Evolutionary conservation across 225 moss, liverwort and hornwort species (phyloP), one percentile per base, ranked within the genome.

Genomic region (Ulota crispa): DNA sequence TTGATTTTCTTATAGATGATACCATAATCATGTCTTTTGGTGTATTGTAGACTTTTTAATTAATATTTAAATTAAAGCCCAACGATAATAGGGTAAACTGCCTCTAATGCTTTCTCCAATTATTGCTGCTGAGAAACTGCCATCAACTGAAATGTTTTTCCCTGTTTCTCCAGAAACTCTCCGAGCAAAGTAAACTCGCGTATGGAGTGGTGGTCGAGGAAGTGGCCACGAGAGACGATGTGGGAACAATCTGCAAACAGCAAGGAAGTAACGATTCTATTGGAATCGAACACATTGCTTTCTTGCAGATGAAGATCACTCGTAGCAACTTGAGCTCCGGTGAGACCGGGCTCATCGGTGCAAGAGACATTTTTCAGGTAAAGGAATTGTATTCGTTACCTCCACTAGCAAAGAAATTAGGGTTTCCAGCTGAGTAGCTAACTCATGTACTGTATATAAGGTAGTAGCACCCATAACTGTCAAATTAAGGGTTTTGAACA

Each of bases 361-460:
- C 92, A 57, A 86, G 90, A 27, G 92, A 92, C 77, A 75, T 90
- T 57, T 92, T 92, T 26, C 92, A 92, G 88, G 92, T 92, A 68
- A 68, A 72, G 47, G 39, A 66, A 4, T 19, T 41, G n/a, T 12
- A 27, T 31, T 9, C 26, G 59, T 42, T 8, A n/a, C 30, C 32
- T 36, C 5, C 72, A 8, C 54, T 56, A 54, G 41, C 64, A 78
- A 64, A 28, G 39, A 13, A 30, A 5, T 50, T 50, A 50, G 50
- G 18, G 18, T 16, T 50, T 47, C 14, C 14, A 15, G 47, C 4
- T 47, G 47, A 2, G 47, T 15, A 47, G 47, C 47, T 47, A 47
- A 18, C 45, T 3, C 45, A 45, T 14, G 45, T 14, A n/a, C n/a
- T n/a, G n/a, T n/a, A n/a, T n/a, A n/a, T n/a, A 34, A 34, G 34